phyloP scores from a whole-genome alignment of 2,329 filamentous ascomycete species.

The Coniochaeta prunicola region DNA sequence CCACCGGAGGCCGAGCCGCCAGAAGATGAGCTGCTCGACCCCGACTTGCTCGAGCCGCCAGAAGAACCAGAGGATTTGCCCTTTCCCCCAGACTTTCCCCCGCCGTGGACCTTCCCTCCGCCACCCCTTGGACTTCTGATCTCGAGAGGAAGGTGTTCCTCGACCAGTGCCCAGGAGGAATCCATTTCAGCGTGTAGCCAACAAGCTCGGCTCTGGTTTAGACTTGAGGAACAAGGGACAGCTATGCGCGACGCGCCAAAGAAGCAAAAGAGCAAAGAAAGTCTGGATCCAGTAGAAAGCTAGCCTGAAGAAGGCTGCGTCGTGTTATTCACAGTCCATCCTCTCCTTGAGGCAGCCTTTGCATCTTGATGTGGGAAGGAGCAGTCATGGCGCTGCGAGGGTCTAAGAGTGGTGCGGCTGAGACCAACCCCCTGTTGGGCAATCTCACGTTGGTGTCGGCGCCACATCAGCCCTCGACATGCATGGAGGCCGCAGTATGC shows the following conservation, averaged over 20 bases:
- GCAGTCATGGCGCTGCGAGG: not conserved
- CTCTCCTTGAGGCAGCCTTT: not conserved
- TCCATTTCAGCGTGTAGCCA: not conserved
- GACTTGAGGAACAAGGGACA: not conserved
- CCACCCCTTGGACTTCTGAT: not conserved
- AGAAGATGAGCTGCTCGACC: not conserved
- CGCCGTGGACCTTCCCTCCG: not conserved
- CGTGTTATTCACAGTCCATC: not conserved
- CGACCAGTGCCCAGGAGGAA: not conserved
- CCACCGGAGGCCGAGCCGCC: not conserved
- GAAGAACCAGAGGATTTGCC: not conserved
- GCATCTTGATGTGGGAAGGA: not conserved
- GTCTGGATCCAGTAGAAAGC: not conserved
- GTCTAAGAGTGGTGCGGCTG: not conserved
- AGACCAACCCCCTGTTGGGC: not conserved
- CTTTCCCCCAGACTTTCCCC: not conserved
- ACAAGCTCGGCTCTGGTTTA: not conserved
- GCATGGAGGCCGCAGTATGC: not conserved
- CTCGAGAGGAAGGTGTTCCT: not conserved
- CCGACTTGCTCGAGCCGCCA: not conserved
- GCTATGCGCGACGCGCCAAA: not conserved
- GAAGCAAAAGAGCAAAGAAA: not conserved
- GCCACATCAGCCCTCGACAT: not conserved
- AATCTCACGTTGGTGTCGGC: not conserved
- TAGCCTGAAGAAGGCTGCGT: not conserved